Percentiles rank a stretch among this genome's conserved stretches.
Evolutionary conservation across 352 stramenopile genomes (phyloP).

Genomic region (Globisporangium abappressorium): DNA sequence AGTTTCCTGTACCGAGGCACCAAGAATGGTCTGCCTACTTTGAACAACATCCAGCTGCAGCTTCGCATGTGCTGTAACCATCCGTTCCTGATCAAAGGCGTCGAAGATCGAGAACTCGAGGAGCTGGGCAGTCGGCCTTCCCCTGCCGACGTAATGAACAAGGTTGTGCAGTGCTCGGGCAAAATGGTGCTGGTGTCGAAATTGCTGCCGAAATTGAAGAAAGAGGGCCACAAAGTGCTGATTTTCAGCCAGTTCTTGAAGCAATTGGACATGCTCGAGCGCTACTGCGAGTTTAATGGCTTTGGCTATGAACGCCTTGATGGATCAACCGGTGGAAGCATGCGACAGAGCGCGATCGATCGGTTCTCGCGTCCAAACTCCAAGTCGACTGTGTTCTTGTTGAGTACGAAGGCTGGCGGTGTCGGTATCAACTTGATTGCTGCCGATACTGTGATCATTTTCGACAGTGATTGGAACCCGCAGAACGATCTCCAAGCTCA

Average conservation of each 20-base stretch:
- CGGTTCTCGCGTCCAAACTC: constrained; percentile 94
- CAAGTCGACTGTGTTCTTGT: constrained; percentile 98
- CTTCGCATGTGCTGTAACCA: constrained; percentile 99
- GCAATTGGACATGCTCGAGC: constrained; percentile 92
- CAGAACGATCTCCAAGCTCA: constrained; percentile 91
- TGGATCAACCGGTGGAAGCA: constrained; percentile 84
- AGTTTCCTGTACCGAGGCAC: constrained; percentile 92
- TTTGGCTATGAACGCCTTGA: constrained; percentile 91
- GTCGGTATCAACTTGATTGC: constrained; percentile 98
- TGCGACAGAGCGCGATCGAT: constrained; percentile 94
- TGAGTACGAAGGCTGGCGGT: constrained; percentile 97
- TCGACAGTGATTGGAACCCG: constrained; percentile 99
- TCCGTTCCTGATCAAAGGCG: constrained; percentile 97
- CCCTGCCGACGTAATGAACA: constrained; percentile 66
- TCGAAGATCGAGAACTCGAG: constrained; percentile 81
- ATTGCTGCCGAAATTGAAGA: constrained; percentile 88
- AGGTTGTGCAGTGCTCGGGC: constrained; percentile 79
- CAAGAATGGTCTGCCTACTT: constrained; percentile 80
- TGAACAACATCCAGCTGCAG: constrained; percentile 99
- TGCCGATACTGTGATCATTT: constrained; percentile 99
- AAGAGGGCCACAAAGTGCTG: constrained; percentile 92
- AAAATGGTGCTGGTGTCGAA: constrained; percentile 92
- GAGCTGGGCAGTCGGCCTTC: constrained; percentile 60
- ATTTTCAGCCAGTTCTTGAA: constrained; percentile 96
- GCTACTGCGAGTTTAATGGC: constrained; percentile 89